These are phyloP conservation scores for Pichia occidentalis DNA, from an alignment of 805 yeast species.

Conservation along the genomic window DNA sequence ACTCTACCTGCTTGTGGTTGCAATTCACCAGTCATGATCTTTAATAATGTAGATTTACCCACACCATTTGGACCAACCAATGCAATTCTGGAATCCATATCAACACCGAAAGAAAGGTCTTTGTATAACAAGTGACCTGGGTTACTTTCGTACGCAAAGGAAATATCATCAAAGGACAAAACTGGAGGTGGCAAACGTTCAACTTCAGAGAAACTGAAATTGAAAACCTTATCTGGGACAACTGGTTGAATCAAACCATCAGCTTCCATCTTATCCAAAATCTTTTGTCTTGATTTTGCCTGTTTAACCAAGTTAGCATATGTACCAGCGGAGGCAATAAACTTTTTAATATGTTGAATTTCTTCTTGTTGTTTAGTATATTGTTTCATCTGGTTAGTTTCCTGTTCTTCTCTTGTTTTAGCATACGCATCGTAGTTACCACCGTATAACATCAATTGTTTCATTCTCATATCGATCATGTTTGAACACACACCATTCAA, in stretches of 20 bases:
- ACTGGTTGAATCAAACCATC: conserved; percentile 95
- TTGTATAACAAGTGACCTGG: conserved; percentile 84
- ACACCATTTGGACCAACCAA: conserved; percentile 99
- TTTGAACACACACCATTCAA: conserved; percentile 96
- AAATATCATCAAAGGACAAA: conserved; percentile 89
- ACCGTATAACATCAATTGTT: conserved; percentile 72
- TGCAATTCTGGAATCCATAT: conserved; percentile 98
- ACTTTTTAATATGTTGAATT: conserved; percentile 95
- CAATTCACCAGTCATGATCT: conserved; percentile 93
- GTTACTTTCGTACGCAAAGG: conserved; percentile 83
- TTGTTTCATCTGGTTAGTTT: conserved; percentile 97
- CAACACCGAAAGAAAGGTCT: conserved; percentile 92
- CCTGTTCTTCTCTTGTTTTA: conserved; percentile 90
- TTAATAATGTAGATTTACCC: conserved; percentile 93
- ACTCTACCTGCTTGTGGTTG: conserved; percentile 91
- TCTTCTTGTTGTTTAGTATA: conserved; percentile 97
- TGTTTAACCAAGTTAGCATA: conserved; percentile 97
- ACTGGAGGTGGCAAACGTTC: conserved; percentile 99
- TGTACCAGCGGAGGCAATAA: conserved; percentile 99
- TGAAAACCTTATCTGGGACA: conserved; percentile 85
- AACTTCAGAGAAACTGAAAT: conserved; percentile 89
- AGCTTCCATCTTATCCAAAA: conserved; percentile 99
- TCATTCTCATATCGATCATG: conserved; percentile 95
- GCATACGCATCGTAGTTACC: conserved; percentile 98
- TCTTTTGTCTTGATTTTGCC: conserved; percentile 99